Percentiles rank a stretch among this genome's conserved stretches.
Evolutionary conservation across 441 rosid genomes (phyloP).

Genomic region (Arabidopsis lyrata): DNA sequence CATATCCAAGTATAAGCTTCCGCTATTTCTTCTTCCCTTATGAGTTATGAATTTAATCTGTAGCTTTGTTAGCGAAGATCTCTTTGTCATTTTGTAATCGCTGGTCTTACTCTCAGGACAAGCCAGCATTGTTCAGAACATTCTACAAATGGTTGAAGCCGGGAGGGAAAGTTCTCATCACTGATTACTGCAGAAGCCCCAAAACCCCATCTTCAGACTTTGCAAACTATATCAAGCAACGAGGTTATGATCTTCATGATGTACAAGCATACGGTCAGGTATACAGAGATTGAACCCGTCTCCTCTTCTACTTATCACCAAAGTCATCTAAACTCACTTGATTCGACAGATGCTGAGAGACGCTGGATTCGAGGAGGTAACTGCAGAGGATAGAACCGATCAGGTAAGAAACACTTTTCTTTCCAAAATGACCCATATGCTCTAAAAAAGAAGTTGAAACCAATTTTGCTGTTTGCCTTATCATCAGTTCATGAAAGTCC

Average conservation of each 20-base stretch:
- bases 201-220: constrained; percentile 78
- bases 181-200: constrained; percentile 82
- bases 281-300: not conserved
- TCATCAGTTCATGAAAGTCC: constrained; percentile 79
- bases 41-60: not conserved
- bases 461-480: not conserved
- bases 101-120: constrained; percentile 67
- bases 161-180: constrained; percentile 91
- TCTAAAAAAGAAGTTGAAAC: not conserved
- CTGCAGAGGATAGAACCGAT: constrained; percentile 84
- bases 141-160: constrained; percentile 96
- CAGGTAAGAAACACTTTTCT: constrained; percentile 59
- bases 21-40: not conserved
- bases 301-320: not conserved
- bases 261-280: constrained; percentile 88
- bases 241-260: constrained; percentile 97
- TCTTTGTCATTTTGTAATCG: not conserved
- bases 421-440: not conserved
- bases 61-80: not conserved
- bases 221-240: constrained; percentile 73
- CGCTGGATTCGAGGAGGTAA: constrained; percentile 80
- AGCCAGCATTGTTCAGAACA: constrained; percentile 82
- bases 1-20: constrained; percentile 74
- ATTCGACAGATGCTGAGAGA: constrained; percentile 75
- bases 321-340: not conserved